Base-by-base conservation (phyloP, 805 yeast genomes). In the Starmerella asiatica region DNA sequence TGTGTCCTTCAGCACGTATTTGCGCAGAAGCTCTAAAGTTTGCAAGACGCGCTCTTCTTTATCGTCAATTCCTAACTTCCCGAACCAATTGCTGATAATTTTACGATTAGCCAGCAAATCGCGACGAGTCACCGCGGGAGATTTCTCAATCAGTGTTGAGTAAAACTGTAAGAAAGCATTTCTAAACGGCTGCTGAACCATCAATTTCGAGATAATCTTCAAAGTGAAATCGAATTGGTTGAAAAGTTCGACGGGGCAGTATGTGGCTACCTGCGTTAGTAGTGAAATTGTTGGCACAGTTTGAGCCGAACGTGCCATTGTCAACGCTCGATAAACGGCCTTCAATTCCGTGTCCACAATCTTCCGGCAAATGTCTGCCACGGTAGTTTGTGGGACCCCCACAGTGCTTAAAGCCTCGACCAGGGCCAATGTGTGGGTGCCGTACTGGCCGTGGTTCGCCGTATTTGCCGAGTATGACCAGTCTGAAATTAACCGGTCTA, bases 151-250 rank as follows among this genome's bases (percentile, higher is more conserved):
- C 29, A 84, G 59, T 5, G 65, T 53, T 9, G 78, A 43, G 71
- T 85, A 75, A 49, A 85, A 77, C 5, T 58, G 58, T 15, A 82
- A 61, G 51, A 83, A 76, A 31, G 69, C 64, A 34, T 54, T 56
- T 49, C 97, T 69, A 36, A 79, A 77, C 61, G 23, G 56, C 39
- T 59, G 63, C 3, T 59, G 55, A 82, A 81, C 21, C 2, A 80
- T 58, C 9, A 80, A 58, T 49, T 73, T 79, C 1, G 83, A 76
- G 21, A 85, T 60, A 5, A 68, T 66, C 17, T 76, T 66, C 23
- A 77, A 58, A 3, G 75, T 62, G 39, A 83, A 65, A 58, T 86
- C 95, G 53, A 86, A 80, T 32, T 65, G 57, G 14, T 76, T 71
- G 26, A 76, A 54, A 16, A 86, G 70, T 6, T 71, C 76, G 20